Percentiles rank a stretch among this genome's conserved stretches.
Evolutionary conservation across 2,329 filamentous ascomycete genomes (phyloP).

Genomic region (Aspergillus thermomutatus): DNA sequence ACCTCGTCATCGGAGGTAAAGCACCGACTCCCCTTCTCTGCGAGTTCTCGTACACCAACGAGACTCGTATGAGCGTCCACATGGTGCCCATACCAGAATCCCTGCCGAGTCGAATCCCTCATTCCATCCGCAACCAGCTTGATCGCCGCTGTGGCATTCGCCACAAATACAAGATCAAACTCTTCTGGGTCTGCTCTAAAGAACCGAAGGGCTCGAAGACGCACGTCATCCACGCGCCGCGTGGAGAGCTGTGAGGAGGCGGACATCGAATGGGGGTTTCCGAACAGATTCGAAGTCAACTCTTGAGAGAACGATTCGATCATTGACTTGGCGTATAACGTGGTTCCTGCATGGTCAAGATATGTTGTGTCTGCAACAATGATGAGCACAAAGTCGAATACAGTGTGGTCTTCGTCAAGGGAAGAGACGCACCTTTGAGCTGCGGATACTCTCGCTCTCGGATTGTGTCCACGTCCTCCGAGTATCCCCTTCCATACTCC

Average conservation of each 20-base stretch:
- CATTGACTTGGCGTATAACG: conserved; percentile 73
- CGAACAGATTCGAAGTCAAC: conserved; percentile 74
- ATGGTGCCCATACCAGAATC: conserved; percentile 82
- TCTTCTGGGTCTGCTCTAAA: conserved; percentile 77
- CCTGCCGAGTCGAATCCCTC: conserved; percentile 58
- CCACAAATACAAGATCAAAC: conserved; percentile 87
- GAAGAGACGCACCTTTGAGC: conserved; percentile 31
- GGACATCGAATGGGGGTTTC: conserved; percentile 89
- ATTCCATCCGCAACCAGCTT: conserved; percentile 82
- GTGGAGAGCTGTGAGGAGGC: conserved; percentile 74
- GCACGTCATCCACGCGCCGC: conserved; percentile 69
- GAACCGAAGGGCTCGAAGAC: conserved; percentile 67
- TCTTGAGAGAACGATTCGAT: conserved; percentile 77
- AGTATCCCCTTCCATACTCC: conserved; percentile 33
- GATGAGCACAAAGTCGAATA: background rate
- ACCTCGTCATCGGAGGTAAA: conserved; percentile 63
- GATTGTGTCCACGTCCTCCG: conserved; percentile 47
- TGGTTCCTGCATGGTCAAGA: conserved; percentile 95
- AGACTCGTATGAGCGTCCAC: conserved; percentile 81
- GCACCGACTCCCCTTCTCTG: conserved; percentile 59
- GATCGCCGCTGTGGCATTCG: conserved; percentile 86
- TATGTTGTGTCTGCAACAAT: conserved; percentile 63
- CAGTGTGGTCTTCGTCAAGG: background rate
- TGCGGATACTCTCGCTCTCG: conserved; percentile 47
- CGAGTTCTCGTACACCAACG: conserved; percentile 74